Evolutionary conservation across 352 stramenopile genomes (phyloP).

Genomic region (Phytophthora boehmeriae): DNA sequence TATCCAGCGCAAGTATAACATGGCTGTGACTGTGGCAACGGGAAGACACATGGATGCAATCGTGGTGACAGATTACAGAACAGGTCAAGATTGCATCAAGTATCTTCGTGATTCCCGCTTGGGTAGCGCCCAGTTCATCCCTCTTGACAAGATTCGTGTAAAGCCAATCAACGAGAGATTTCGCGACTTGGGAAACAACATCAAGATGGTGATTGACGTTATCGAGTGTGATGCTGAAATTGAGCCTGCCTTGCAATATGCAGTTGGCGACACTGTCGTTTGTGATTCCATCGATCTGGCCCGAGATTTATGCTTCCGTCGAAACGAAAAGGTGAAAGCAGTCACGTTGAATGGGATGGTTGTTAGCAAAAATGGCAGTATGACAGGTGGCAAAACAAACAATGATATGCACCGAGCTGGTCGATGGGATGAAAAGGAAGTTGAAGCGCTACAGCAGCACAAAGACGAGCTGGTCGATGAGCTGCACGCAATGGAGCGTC

Average conservation of each 20-base stretch:
- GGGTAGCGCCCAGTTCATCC: slow-evolving; percentile 96
- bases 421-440: slow-evolving; percentile 94
- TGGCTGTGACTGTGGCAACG: slow-evolving; percentile 97
- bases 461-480: slow-evolving; percentile 86
- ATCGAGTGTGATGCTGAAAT: slow-evolving; percentile 94
- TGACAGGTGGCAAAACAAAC: slow-evolving; percentile 95
- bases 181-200: slow-evolving; percentile 89
- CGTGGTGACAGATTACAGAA: slow-evolving; percentile 82
- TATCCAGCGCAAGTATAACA: slow-evolving; percentile 96
- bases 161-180: slow-evolving; percentile 95
- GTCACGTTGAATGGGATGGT: slow-evolving; percentile 96
- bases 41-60: slow-evolving; percentile 97
- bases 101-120: slow-evolving; percentile 96
- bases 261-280: slow-evolving; percentile 95
- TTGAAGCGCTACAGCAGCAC: slow-evolving; percentile 82
- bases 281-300: slow-evolving; percentile 96
- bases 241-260: slow-evolving; percentile 94
- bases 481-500: slow-evolving; percentile 62
- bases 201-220: slow-evolving; percentile 95
- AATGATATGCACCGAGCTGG: slow-evolving; percentile 84
- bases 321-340: slow-evolving; percentile 88
- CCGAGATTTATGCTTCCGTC: slow-evolving; percentile 80
- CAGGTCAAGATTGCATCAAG: slow-evolving; percentile 84
- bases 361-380: slow-evolving; percentile 98
- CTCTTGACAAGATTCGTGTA: slow-evolving; percentile 94